These are phyloP conservation scores for Rhizomucor miehei DNA, from an alignment of 371 early-diverging fungal species.

Conservation along the genomic window DNA sequence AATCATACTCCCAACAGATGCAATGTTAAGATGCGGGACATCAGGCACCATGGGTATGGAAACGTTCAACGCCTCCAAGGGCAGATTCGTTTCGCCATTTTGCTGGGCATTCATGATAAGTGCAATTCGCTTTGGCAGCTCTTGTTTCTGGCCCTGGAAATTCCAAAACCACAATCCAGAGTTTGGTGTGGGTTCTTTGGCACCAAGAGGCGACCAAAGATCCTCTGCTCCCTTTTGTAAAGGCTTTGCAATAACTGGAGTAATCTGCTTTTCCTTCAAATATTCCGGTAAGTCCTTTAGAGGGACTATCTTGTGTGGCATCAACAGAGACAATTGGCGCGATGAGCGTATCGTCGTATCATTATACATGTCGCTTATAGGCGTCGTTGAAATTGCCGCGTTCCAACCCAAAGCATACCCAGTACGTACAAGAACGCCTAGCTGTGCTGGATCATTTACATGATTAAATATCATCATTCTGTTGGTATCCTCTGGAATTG, in stretches of 20 bases:
- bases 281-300: conserved; percentile 24
- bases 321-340: conserved; percentile 38
- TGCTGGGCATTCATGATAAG: conserved; percentile 56
- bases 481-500: conserved; percentile 15
- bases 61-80: conserved; percentile 36
- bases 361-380: conserved; percentile 53
- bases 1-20: conserved; percentile 51
- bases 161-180: conserved; percentile 40
- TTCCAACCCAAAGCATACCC: conserved; percentile 56
- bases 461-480: conserved; percentile 49
- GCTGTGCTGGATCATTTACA: conserved; percentile 54
- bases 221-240: conserved; percentile 24
- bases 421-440: conserved; percentile 54
- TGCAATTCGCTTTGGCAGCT: conserved; percentile 41
- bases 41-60: conserved; percentile 50
- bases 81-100: conserved; percentile 36
- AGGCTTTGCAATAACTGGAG: conserved; percentile 51
- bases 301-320: conserved; percentile 28
- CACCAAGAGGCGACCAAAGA: conserved; percentile 28
- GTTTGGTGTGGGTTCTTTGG: conserved; percentile 1
- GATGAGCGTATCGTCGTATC: conserved; percentile 55
- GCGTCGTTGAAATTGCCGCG: conserved; percentile 40
- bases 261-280: conserved; percentile 31
- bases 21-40: conserved; percentile 57
- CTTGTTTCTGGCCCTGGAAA: conserved; percentile 13